phyloP scores from a whole-genome alignment of 768 basidiomycete species.

The Lactarius quietus region DNA sequence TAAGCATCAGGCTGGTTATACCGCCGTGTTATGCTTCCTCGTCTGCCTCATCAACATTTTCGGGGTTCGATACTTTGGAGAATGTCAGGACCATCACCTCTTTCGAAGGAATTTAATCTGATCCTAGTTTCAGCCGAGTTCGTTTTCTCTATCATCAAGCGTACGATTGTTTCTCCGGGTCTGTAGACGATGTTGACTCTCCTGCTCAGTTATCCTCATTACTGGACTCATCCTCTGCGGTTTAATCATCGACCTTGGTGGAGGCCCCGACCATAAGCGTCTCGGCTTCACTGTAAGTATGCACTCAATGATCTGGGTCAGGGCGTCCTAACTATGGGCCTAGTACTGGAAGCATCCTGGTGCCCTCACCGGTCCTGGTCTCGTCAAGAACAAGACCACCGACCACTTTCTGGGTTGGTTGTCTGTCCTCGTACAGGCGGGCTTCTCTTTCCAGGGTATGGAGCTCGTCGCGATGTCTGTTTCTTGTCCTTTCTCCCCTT shows the following conservation, averaged over 20 bases:
- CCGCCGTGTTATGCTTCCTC: constrained; percentile 53
- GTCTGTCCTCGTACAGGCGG: constrained; percentile 48
- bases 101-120: neutral
- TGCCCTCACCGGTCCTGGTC: constrained; percentile 36
- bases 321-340: neutral
- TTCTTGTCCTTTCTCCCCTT: neutral
- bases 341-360: constrained; percentile 77
- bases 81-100: constrained; percentile 33
- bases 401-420: constrained; percentile 43
- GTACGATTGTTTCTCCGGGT: constrained; percentile 35
- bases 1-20: constrained; percentile 53
- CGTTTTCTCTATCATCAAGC: constrained; percentile 60
- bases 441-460: constrained; percentile 77
- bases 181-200: constrained; percentile 23
- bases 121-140: constrained; percentile 47
- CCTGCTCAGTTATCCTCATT: constrained; percentile 49
- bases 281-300: constrained; percentile 59
- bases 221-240: constrained; percentile 57
- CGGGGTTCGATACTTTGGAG: constrained; percentile 69
- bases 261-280: constrained; percentile 62
- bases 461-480: constrained; percentile 67
- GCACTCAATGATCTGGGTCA: constrained; percentile 22
- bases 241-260: constrained; percentile 74
- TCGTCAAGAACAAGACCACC: constrained; percentile 34
- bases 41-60: constrained; percentile 63